A percentile compares a stretch with the other conserved stretches of the same genome.
Conservation (phyloP, 257 asterid species). For the Galeopsis tetrahit region DNA sequence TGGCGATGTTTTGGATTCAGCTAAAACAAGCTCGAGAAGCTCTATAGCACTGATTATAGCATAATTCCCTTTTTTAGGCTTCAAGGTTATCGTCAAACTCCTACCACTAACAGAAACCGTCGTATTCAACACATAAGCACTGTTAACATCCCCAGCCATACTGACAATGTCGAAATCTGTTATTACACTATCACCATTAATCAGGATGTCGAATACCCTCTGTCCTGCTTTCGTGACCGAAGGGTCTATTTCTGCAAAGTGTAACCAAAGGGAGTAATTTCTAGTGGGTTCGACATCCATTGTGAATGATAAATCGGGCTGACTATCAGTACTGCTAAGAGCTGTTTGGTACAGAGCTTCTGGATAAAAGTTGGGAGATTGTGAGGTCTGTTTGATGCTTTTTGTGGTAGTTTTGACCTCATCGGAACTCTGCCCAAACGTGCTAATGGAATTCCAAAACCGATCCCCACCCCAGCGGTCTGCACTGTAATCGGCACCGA, state of each 20-base stretch:
- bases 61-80: conserved; percentile 67
- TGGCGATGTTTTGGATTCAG: conserved; percentile 83
- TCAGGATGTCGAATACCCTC: conserved; percentile 74
- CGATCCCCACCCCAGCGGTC: conserved; percentile 97
- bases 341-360: conserved; percentile 84
- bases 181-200: conserved; percentile 68
- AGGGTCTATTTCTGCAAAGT: conserved; percentile 92
- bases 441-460: conserved; percentile 67
- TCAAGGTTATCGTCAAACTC: conserved; percentile 72
- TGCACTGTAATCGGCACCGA: conserved; percentile 77
- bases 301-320: conserved; percentile 66
- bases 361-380: conserved; percentile 87
- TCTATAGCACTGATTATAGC: conserved; percentile 83
- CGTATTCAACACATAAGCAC: conserved; percentile 78
- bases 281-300: conserved; percentile 87
- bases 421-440: conserved; percentile 66
- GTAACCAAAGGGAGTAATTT: conserved; percentile 91
- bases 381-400: conserved; percentile 54
- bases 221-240: conserved; percentile 67
- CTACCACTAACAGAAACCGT: conserved; percentile 85
- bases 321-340: conserved; percentile 57
- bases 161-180: conserved; percentile 64
- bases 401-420: conserved; percentile 43
- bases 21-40: conserved; percentile 75
- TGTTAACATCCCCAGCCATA: conserved; percentile 71